phyloP scores from a whole-genome alignment of 1,139 yeast genomes.

The Arxiozyma slooffiae region DNA sequence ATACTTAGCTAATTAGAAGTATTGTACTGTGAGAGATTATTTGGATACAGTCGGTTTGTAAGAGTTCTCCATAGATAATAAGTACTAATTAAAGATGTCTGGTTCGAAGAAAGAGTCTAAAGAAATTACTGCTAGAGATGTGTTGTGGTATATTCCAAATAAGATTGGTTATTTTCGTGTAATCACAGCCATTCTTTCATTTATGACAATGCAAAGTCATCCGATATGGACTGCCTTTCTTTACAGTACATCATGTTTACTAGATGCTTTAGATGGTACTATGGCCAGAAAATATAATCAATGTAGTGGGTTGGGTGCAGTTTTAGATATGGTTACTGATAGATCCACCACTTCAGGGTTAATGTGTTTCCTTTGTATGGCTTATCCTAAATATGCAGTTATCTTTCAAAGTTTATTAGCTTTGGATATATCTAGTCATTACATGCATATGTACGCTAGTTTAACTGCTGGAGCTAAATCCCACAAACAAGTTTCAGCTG shows the following conservation, averaged over 20 bases:
- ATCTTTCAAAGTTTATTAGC: constrained; percentile 82
- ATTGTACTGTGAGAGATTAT: too few relatives aligned
- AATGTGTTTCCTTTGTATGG: constrained; percentile 71
- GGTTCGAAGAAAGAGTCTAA: neutral
- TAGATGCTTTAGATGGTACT: constrained; percentile 94
- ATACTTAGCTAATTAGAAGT: too few relatives aligned
- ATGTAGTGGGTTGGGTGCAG: constrained; percentile 90
- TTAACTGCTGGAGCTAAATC: constrained; percentile 65
- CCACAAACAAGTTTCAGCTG: constrained; percentile 74
- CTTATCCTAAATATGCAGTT: constrained; percentile 53
- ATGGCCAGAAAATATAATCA: constrained; percentile 88
- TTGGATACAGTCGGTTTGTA: too few relatives aligned
- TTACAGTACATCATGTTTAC: constrained; percentile 78
- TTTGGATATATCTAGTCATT: constrained; percentile 87
- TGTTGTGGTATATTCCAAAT: constrained; percentile 78
- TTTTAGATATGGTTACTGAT: constrained; percentile 97
- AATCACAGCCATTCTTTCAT: constrained; percentile 67
- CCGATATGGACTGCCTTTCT: constrained; percentile 68
- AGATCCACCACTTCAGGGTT: constrained; percentile 91
- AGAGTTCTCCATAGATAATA: neutral
- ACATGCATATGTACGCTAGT: constrained; percentile 98
- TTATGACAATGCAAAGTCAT: constrained; percentile 70
- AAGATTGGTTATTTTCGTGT: constrained; percentile 83
- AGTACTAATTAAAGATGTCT: neutral
- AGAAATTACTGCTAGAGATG: constrained; percentile 32